phyloP scores from a whole-genome alignment of 192 early-diverging fungal species.

The Backusella macrospora region DNA sequence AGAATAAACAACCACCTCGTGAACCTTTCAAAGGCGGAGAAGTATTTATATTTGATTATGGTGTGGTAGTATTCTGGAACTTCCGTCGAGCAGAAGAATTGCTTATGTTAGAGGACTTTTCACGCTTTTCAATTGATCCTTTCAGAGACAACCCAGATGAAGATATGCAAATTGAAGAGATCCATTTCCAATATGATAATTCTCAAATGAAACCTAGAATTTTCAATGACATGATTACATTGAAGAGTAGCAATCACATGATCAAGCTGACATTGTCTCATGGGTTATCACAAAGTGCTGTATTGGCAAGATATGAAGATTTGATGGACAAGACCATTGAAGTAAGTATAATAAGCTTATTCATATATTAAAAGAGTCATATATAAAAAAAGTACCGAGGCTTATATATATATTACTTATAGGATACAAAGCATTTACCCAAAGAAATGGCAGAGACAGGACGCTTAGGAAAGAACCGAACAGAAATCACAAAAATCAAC shows the following conservation, averaged over 20 bases:
- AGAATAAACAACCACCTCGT: background rate
- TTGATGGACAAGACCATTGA: conserved; percentile 66
- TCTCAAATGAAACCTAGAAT: conserved; percentile 67
- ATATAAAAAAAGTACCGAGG: background rate
- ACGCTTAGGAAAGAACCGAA: conserved; percentile 50
- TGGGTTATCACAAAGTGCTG: conserved; percentile 60
- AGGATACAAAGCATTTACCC: conserved; percentile 60
- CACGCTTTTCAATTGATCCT: conserved; percentile 41
- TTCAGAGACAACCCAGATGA: conserved; percentile 43
- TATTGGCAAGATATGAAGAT: conserved; percentile 59
- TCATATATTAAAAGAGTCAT: too few relatives aligned
- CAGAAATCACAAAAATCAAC: conserved; percentile 57
- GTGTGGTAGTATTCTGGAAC: conserved; percentile 65
- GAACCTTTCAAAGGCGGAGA: conserved; percentile 53
- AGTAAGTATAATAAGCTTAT: conserved; percentile 20
- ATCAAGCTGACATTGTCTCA: conserved; percentile 63
- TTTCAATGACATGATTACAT: conserved; percentile 86
- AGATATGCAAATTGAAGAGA: conserved; percentile 73
- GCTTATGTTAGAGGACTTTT: conserved; percentile 52
- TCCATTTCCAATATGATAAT: conserved; percentile 81
- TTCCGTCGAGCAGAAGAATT: conserved; percentile 54
- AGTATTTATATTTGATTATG: conserved; percentile 63
- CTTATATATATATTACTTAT: background rate
- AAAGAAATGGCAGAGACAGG: conserved; percentile 61
- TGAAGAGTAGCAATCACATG: conserved; percentile 66